Base-by-base conservation (phyloP, 257 asterid species). In the Capsicum pubescens region DNA sequence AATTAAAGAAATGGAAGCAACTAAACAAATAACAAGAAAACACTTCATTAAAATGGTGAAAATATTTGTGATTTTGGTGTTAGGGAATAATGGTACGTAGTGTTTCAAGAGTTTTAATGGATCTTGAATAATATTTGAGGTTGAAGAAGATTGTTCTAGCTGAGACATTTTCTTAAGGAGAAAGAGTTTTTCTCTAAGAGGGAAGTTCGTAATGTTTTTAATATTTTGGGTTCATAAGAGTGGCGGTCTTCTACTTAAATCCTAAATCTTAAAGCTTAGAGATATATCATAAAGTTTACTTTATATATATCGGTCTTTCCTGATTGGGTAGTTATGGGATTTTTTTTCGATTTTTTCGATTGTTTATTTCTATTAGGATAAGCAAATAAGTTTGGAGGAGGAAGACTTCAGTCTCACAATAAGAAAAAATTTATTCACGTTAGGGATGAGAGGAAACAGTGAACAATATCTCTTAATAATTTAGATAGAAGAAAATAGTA, bases 1-100 rank as follows among this genome's bases (percentile, higher is more conserved):
- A 36, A 86, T 82, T 12, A 93, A 21, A 15, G 91, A 90, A 19
- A 89, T 72, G 5, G 87, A 87, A 0, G 86, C 89, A 7, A 92
- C 36, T 32, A 87, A 5, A 83, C 83, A 90, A 84, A 93, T 71
- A 10, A 88, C 87, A 4, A 92, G 56, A 15, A 92, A 46, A 69
- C 81, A 82, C 83, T 86, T 95, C 91, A 91, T 88, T 85, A 89
- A 84, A 57, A 76, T 86, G 0, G 91, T 79, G 71, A 82, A 60
- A 54, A 64, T 81, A 54, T 85, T 83, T 5, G 78, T 19, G 35
- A 66, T 44, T 83, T 84, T 88, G 0, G 61, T 19, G 70, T 83
- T 79, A 2, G 85, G 72, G 9, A 76, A 71, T 19, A 80, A 52
- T 48, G 80, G 12, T 36, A 11, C 15, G 64, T 82, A 39, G 2